These are phyloP conservation scores for Coniochaeta prunicola DNA, from an alignment of 2,329 filamentous ascomycete species.

Conservation along the genomic window DNA sequence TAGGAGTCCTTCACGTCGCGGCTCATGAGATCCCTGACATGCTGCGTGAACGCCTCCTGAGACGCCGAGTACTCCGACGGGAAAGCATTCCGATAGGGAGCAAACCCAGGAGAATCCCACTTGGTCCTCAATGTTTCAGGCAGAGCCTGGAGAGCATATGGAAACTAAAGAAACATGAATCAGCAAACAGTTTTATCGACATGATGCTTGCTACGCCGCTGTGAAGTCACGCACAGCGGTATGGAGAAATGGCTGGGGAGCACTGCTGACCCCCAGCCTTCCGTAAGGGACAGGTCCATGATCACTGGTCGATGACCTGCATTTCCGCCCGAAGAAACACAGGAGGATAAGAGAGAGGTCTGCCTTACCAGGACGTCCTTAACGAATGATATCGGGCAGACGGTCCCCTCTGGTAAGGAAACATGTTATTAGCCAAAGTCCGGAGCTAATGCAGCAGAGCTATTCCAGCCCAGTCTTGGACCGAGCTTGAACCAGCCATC, in stretches of 20 bases:
- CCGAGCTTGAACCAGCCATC: neutral
- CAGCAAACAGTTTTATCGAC: neutral
- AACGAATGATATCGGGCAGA: slow-evolving; percentile 79
- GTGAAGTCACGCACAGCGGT: neutral
- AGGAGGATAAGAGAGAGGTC: slow-evolving; percentile 12
- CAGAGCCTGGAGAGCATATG: slow-evolving; percentile 64
- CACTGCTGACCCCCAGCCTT: neutral
- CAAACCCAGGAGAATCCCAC: slow-evolving; percentile 61
- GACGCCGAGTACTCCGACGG: slow-evolving; percentile 55
- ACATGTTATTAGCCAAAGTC: slow-evolving; percentile 28
- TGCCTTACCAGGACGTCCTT: slow-evolving; percentile 71
- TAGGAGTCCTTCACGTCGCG: slow-evolving; percentile 70
- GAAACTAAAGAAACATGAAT: slow-evolving; percentile 48
- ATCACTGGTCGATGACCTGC: neutral
- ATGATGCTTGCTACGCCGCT: neutral
- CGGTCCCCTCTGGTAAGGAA: slow-evolving; percentile 60
- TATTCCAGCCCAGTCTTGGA: neutral
- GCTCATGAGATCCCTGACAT: slow-evolving; percentile 63
- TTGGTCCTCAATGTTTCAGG: slow-evolving; percentile 55
- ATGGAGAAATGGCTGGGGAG: neutral
- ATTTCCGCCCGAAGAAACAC: slow-evolving; percentile 8
- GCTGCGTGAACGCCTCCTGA: slow-evolving; percentile 52
- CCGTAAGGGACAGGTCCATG: neutral
- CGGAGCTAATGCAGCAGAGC: slow-evolving; percentile 20
- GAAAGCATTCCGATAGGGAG: slow-evolving; percentile 63